Conservation (phyloP, 2,329 filamentous ascomycete genomes). For the Cytospora mali region DNA sequence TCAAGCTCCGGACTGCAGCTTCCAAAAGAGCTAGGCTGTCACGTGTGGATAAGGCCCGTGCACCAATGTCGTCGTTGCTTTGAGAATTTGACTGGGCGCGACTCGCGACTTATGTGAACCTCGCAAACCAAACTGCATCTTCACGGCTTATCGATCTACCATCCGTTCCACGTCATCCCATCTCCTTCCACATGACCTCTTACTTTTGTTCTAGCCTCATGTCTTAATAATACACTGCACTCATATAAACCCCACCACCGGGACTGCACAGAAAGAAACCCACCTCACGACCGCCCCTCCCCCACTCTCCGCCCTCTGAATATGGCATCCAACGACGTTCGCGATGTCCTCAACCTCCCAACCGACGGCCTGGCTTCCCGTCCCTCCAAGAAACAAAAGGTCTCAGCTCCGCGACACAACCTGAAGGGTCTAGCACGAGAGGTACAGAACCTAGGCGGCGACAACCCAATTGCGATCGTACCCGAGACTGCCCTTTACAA, state of each 20-base stretch:
- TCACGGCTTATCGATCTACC: constrained; percentile 9
- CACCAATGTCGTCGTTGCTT: not conserved
- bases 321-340: constrained; percentile 81
- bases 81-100: constrained; percentile 12
- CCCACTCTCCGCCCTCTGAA: constrained; percentile 32
- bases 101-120: constrained; percentile 8
- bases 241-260: not conserved
- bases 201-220: not conserved
- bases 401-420: constrained; percentile 60
- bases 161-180: not conserved
- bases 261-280: not conserved
- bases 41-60: constrained; percentile 4
- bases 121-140: constrained; percentile 5
- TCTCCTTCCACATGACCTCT: not conserved
- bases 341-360: constrained; percentile 84
- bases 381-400: constrained; percentile 75
- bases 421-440: constrained; percentile 67
- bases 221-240: not conserved
- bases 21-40: not conserved
- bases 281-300: constrained; percentile 6
- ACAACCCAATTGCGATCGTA: constrained; percentile 68
- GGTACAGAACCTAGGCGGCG: constrained; percentile 66
- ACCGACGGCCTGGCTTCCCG: constrained; percentile 57
- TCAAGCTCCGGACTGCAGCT: constrained; percentile 20
- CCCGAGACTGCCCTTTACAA: constrained; percentile 63